These are phyloP conservation scores for Peronosclerospora sorghi DNA, from an alignment of 352 stramenopile species.

Conservation along the genomic window DNA sequence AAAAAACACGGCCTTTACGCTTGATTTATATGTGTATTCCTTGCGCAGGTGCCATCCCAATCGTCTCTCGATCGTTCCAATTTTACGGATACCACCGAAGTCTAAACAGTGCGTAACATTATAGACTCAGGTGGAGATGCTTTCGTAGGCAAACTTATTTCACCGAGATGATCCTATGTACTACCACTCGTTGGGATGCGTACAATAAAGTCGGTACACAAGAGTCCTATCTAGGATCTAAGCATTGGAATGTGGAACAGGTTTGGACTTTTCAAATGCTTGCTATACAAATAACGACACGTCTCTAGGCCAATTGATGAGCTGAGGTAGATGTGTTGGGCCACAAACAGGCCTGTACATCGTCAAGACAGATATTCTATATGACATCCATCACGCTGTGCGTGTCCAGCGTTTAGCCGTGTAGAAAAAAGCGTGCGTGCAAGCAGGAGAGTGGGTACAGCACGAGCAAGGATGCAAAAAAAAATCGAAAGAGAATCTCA, in stretches of 20 bases:
- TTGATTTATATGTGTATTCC: no score
- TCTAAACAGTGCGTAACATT: constrained; percentile 1
- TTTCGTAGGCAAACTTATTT: constrained; percentile 13
- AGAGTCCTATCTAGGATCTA: no score
- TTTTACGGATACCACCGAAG: no score
- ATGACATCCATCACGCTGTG: constrained; percentile 27
- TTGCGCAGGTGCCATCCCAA: no score
- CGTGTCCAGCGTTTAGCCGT: constrained; percentile 6
- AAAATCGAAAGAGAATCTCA: constrained; percentile 6
- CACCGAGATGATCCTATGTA: constrained; percentile 4
- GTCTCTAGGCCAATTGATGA: constrained; percentile 5
- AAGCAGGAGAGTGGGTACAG: not conserved
- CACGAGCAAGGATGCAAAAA: constrained; percentile 1
- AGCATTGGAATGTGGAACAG: no score
- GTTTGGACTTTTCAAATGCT: constrained; percentile 15
- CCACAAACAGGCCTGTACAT: constrained; percentile 14
- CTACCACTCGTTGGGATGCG: no score
- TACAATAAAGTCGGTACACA: no score
- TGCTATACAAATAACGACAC: constrained; percentile 1
- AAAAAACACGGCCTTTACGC: no score
- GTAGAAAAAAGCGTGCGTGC: constrained; percentile 1
- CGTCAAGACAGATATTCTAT: constrained; percentile 5
- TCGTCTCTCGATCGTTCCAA: no score
- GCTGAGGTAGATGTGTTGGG: constrained; percentile 14
- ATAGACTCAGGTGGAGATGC: not conserved